These are phyloP conservation scores for Amorphotheca resinae DNA, from an alignment of 495 filamentous ascomycete species.

Conservation along the genomic window DNA sequence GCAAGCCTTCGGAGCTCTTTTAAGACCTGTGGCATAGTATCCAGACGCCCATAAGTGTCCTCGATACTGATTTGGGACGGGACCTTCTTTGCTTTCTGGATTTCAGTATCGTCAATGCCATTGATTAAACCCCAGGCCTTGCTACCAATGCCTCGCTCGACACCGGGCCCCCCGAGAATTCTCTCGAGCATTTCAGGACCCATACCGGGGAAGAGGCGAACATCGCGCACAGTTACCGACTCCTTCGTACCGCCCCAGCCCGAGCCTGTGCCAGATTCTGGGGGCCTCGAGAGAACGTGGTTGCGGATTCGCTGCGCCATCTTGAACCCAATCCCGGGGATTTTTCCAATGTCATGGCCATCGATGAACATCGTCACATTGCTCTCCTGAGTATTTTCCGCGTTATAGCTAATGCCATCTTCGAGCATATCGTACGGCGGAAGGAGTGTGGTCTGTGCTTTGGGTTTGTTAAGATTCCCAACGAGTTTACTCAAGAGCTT, in stretches of 20 bases:
- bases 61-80: constrained; percentile 92
- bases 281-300: constrained; percentile 38
- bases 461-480: constrained; percentile 75
- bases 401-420: constrained; percentile 1
- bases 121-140: constrained; percentile 51
- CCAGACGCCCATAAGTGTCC: constrained; percentile 64
- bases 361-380: constrained; percentile 63
- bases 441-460: constrained; percentile 71
- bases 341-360: constrained; percentile 59
- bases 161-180: constrained; percentile 55
- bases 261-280: constrained; percentile 28
- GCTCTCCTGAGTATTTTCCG: constrained; percentile 20
- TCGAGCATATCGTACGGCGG: constrained; percentile 38
- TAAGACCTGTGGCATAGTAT: constrained; percentile 42
- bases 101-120: constrained; percentile 51
- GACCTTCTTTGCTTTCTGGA: constrained; percentile 55
- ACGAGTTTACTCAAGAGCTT: constrained; percentile 78
- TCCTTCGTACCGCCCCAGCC: constrained; percentile 37
- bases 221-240: constrained; percentile 49
- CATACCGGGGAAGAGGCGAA: constrained; percentile 49
- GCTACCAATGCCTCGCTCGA: constrained; percentile 51
- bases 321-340: constrained; percentile 79
- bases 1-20: constrained; percentile 51
- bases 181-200: constrained; percentile 45
- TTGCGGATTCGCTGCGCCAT: constrained; percentile 56